Evolutionary conservation across 768 basidiomycete genomes (phyloP), one percentile per base, ranked within the genome.

Genomic region (Holtermannia corniformis): DNA sequence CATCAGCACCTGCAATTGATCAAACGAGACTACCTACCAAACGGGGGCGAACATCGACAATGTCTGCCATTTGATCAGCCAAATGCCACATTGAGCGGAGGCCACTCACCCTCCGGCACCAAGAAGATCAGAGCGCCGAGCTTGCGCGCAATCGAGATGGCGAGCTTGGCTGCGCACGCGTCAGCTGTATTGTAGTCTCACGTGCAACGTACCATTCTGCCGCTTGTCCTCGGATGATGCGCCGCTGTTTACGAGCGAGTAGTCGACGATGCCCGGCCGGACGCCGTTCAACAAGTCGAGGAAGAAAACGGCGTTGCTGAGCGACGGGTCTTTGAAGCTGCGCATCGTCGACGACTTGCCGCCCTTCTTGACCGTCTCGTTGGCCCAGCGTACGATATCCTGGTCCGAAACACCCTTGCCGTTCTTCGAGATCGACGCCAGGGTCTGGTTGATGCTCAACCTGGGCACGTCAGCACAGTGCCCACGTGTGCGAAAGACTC

Each of bases 101-200:
- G 20, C 12, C 2, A 56, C 63, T 58, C 25, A 65, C 61, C 91
- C 67, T 97, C 93, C 0, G 93, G 91, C 0, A 96, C 93, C 54
- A 97, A 75, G 79, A 96, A 96, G 64, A 96, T 96, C 62, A 95
- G 73, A 3, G 88, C 87, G 50, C 89, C 87, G 84, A 92, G 84
- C 79, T 97, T 97, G 66, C 93, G 79, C n/a, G 93, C 92, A 62
- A 97, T 96, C 2, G 93, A 96, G 62, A 97, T 96, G 5, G 90
- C 93, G 58, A 96, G 74, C 80, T 96, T 96, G 14, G 92, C 92
- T 95, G 58, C 5, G 12, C 19, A 26, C 24, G 37, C 28, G 28
- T 42, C 24, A 42, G 4, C 23, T 19, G 7, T n/a, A 4, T 5
- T 22, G 40, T n/a, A 40, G 32, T 45, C 3, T 49, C n/a, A 56